Base-by-base conservation (phyloP, 2,329 filamentous ascomycete species). In the Trichoderma afroharzianum region DNA sequence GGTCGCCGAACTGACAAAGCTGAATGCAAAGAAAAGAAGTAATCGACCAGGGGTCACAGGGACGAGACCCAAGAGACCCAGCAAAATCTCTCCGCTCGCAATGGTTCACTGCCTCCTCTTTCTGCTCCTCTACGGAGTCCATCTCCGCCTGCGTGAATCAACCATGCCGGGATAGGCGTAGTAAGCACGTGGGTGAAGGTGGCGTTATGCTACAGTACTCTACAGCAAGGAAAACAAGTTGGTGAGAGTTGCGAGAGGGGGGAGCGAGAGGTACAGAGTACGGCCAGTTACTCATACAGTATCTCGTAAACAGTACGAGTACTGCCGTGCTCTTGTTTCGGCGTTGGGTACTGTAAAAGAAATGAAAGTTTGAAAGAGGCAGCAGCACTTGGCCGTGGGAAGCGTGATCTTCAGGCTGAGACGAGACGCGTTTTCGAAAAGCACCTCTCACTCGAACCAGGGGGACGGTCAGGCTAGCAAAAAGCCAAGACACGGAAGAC, bases 141-240 rank as follows among this genome's bases (percentile, higher is more conserved):
- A 30, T 68, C 64, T 68, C 64, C 64, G 36, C 64, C 28, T 59
- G 64, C n/a, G 53, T 68, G 36, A 68, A 59, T 50, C 58, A 59
- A 36, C 70, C 70, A 71, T 67, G 53, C 70, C 63, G 36, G 33
- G 63, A 67, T 36, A 12, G 63, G 70, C 55, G 55, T 71, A 71
- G 70, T 61, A 61, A 36, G 70, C 70, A 71, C 70, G 70, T 71
- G 70, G 70, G 70, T 28, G 24, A 68, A 55, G 57, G 70, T 71
- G 70, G 70, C 70, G 70, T 71, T 63, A 30, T 68, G 30, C 62
- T 71, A n/a, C n/a, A n/a, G n/a, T n/a, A 53, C 39, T 43, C 6
- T 43, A 43, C 39, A 57, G 55, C 39, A 39, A 39, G 43, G 47
- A 58, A n/a, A 59, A 33, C 57, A 59, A 32, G 9, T n/a, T 59